Evolutionary conservation across 495 filamentous ascomycete genomes (phyloP).

Genomic region (Clavariopsis aquatica): DNA sequence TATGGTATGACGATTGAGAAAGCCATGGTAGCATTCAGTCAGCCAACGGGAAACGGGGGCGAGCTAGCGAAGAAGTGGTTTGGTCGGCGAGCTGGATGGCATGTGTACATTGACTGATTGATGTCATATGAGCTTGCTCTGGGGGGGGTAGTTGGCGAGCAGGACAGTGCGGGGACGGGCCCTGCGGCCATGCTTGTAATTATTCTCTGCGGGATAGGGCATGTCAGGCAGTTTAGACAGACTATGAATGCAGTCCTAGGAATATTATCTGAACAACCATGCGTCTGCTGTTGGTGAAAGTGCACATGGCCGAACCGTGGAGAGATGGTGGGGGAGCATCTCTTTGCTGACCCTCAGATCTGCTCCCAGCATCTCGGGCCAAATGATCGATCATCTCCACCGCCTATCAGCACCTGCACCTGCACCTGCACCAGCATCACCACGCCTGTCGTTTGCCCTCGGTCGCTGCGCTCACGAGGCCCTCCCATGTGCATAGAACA

Average conservation of each 20-base stretch:
- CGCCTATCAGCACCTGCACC: conserved; percentile 25
- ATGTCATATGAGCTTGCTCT: not conserved
- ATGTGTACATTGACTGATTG: conserved; percentile 46
- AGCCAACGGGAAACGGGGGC: conserved; percentile 71
- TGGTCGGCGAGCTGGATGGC: conserved; percentile 47
- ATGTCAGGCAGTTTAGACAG: not conserved
- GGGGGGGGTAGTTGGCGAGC: not conserved
- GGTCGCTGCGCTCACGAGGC: conserved; percentile 2
- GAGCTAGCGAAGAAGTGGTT: conserved; percentile 66
- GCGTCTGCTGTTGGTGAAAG: not conserved
- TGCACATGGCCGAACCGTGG: conserved; percentile 5
- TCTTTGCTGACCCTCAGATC: conserved; percentile 28
- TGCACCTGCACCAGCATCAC: too few species aligned
- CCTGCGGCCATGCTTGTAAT: too few species aligned
- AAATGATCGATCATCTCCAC: conserved; percentile 13
- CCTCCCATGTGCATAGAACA: conserved; percentile 37
- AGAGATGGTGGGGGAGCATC: conserved; percentile 18
- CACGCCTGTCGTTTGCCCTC: conserved; percentile 1
- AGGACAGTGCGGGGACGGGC: not conserved
- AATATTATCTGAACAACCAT: not conserved
- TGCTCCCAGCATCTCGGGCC: conserved; percentile 21
- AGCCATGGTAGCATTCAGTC: conserved; percentile 67
- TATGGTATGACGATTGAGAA: conserved; percentile 68
- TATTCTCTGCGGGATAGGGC: not conserved
- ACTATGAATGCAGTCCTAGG: not conserved